These are phyloP conservation scores for Rhodosporidiobolus sp. DNA, from an alignment of 768 basidiomycete species.

Conservation along the genomic window DNA sequence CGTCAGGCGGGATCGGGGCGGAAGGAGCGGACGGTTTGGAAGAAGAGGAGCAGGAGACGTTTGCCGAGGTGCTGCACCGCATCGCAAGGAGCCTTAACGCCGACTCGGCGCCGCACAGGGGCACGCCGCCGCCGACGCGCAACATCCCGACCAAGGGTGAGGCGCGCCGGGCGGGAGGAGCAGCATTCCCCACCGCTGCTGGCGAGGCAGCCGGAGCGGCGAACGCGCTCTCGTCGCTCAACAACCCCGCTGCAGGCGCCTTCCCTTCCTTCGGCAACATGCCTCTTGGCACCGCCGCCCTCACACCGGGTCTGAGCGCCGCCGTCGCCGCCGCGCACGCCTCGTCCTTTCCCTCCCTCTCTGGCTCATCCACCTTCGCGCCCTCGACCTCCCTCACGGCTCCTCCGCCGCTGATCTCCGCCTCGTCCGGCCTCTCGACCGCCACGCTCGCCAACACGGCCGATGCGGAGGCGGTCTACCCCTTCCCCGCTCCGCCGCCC, in stretches of 20 bases:
- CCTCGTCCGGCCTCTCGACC: slow-evolving; percentile 4
- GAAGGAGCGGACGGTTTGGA: background rate
- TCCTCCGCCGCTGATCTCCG: slow-evolving; percentile 1
- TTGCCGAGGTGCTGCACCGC: slow-evolving; percentile 36
- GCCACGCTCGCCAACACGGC: background rate
- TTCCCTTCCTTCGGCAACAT: too few species aligned
- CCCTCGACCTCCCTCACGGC: slow-evolving; percentile 6
- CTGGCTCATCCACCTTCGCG: too few species aligned
- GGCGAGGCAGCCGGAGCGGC: background rate
- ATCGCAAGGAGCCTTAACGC: slow-evolving; percentile 31
- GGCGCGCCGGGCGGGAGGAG: background rate
- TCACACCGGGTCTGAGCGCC: too few species aligned
- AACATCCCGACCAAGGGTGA: slow-evolving; percentile 26
- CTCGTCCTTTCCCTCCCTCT: too few species aligned
- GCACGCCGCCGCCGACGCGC: slow-evolving; percentile 40
- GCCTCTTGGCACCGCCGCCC: too few species aligned
- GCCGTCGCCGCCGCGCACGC: too few species aligned
- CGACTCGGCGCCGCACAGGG: slow-evolving; percentile 33
- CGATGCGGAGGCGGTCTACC: background rate
- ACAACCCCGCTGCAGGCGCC: too few species aligned
- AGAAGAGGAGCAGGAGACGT: slow-evolving; percentile 30
- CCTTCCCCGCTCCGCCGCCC: background rate
- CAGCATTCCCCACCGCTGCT: too few species aligned
- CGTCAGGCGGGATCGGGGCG: background rate
- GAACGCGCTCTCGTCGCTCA: background rate